Percentiles rank a stretch among this genome's conserved stretches.
Conservation (phyloP, 306 rosid species). For the Acacia confusa region DNA sequence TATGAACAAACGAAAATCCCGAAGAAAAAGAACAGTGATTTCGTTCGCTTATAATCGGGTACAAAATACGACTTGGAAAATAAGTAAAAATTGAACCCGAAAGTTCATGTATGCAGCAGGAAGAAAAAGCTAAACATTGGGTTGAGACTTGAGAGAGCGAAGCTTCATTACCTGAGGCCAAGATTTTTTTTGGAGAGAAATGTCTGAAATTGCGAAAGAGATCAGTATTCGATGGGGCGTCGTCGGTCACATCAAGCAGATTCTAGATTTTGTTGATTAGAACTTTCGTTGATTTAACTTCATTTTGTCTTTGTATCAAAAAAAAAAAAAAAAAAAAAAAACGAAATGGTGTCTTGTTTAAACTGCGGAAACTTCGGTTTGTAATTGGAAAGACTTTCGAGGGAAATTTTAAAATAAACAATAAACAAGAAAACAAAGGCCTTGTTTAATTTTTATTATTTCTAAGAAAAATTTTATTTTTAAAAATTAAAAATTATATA, state of each 20-base stretch:
- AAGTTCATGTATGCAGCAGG: constrained; percentile 4
- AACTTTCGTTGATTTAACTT: no score
- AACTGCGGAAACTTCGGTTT: neutral
- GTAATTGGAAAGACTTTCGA: neutral
- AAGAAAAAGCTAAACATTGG: neutral
- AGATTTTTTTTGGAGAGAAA: neutral
- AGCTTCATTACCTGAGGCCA: neutral
- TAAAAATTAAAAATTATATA: no score
- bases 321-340: no score
- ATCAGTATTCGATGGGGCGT: neutral
- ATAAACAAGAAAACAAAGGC: no score
- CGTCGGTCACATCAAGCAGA: neutral
- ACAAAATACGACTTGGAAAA: neutral
- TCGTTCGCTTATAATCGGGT: neutral
- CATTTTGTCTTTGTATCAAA: no score
- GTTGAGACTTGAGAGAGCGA: neutral
- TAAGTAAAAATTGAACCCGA: neutral
- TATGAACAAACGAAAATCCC: constrained; percentile 25
- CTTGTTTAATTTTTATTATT: no score
- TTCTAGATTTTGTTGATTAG: neutral
- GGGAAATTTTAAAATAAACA: neutral
- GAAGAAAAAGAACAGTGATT: neutral
- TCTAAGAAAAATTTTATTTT: no score
- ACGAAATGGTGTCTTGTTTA: neutral
- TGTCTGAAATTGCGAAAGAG: neutral